phyloP scores from a whole-genome alignment of 164 flowering plant genomes.

The Aristolochia contorta region DNA sequence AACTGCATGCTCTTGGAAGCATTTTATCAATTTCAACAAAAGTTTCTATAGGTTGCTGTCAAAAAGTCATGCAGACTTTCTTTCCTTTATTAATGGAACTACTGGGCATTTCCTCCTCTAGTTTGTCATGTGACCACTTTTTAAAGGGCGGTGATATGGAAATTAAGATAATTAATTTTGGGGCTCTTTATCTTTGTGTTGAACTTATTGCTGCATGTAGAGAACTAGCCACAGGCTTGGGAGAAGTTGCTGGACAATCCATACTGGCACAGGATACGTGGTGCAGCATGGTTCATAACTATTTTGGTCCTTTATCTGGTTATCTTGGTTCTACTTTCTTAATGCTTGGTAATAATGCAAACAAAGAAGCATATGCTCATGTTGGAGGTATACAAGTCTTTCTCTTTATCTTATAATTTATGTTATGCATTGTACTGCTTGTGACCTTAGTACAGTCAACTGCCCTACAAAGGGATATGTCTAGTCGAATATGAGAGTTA shows the following conservation, averaged over 20 bases:
- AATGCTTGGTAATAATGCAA: constrained; percentile 13
- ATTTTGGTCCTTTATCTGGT: constrained; percentile 29
- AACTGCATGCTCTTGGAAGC: constrained; percentile 42
- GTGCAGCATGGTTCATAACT: constrained; percentile 33
- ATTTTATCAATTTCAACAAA: constrained; percentile 46
- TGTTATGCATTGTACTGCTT: background rate
- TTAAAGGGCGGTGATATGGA: constrained; percentile 5
- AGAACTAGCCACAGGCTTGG: constrained; percentile 27
- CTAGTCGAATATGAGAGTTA: too few relatives aligned
- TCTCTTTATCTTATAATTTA: too few relatives aligned
- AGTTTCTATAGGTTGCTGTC: constrained; percentile 50
- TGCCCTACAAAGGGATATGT: too few relatives aligned
- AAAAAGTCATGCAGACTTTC: constrained; percentile 29
- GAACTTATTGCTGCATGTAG: constrained; percentile 68
- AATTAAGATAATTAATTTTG: constrained; percentile 27
- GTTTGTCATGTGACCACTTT: constrained; percentile 11
- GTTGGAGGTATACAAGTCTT: constrained; percentile 33
- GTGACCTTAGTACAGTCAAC: background rate
- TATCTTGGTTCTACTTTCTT: constrained; percentile 32
- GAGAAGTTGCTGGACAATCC: constrained; percentile 11
- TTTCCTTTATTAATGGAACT: constrained; percentile 40
- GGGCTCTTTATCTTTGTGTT: constrained; percentile 61
- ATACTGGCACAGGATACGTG: constrained; percentile 27
- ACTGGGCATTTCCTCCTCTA: constrained; percentile 26
- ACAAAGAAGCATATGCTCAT: constrained; percentile 24